Base-by-base conservation (phyloP, 495 filamentous ascomycete genomes). In the Melanomma pulvis-pyrius region DNA sequence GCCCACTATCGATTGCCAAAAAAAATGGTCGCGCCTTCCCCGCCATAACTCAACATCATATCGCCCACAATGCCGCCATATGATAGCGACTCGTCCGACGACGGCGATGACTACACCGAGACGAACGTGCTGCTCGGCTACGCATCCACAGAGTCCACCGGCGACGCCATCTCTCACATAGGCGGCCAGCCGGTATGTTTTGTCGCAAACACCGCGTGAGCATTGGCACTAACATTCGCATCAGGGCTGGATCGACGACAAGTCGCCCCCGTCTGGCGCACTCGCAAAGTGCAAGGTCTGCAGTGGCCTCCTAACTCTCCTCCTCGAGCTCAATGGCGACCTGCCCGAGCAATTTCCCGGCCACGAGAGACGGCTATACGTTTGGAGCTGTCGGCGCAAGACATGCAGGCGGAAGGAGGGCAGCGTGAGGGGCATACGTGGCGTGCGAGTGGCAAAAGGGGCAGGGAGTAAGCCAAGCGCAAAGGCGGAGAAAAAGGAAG, bases 121-220 rank as follows among this genome's bases (percentile, higher is more conserved):
- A 99, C 94, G 19, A 90, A 87, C 68, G 92, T 97, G 6, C 85
- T 97, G 1, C 86, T 99, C 24, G 94, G 94, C 19, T 98, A 96
- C 75, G 88, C 93, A 7, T 91, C 91, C 0, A 87, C 86, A 68
- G 90, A 94, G 67, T 75, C 91, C 6, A 87, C 89, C 34, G 90
- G 92, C 28, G 93, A 99, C 73, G 80, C 82, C n/a, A 87, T 94
- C 70, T 96, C 89, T 74, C 91, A 94, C 59, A 82, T 99, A 8
- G 94, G 94, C 48, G 94, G 94, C 28, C 81, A 77, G 68, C 92
- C 93, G 25, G 96, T 98, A 88, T 57, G 88, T 80, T 17, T 26
- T 2, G 1, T 28, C 26, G 15, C 21, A 5, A 32, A 6, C 19
- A 30, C 32, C 25, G 21, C 5, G 4, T 3, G 6, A 13, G 4